Conservation (phyloP, 2,329 filamentous ascomycete genomes). For the Penicillium sp. region DNA sequence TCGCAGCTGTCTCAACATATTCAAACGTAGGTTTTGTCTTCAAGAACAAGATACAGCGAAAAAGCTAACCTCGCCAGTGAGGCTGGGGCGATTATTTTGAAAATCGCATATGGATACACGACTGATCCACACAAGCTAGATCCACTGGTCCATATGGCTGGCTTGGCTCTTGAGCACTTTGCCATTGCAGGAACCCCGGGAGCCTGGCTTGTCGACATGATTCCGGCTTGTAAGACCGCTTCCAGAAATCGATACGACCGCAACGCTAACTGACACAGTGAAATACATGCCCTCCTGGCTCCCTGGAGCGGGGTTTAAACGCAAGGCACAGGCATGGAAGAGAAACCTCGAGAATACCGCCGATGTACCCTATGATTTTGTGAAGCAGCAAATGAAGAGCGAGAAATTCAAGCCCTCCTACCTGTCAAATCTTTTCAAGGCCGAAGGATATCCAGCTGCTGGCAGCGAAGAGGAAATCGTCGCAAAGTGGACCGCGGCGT, state of each 20-base stretch:
- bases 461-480: constrained; percentile 30
- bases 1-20: constrained; percentile 44
- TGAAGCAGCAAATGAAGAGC: constrained; percentile 11
- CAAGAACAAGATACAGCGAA: not conserved
- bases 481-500: constrained; percentile 45
- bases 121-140: constrained; percentile 42
- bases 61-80: constrained; percentile 25
- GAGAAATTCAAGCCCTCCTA: constrained; percentile 14
- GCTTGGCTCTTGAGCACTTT: constrained; percentile 44
- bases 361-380: constrained; percentile 42
- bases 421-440: constrained; percentile 18
- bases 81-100: constrained; percentile 45
- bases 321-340: constrained; percentile 40
- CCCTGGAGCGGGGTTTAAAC: constrained; percentile 49
- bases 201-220: constrained; percentile 48
- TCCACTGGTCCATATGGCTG: constrained; percentile 46
- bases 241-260: not conserved
- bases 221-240: constrained; percentile 43
- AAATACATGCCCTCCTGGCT: constrained; percentile 48
- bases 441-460: constrained; percentile 30
- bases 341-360: constrained; percentile 31
- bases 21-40: constrained; percentile 35
- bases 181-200: constrained; percentile 44
- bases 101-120: constrained; percentile 51
- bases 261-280: constrained; percentile 18